Evolutionary conservation across 495 filamentous ascomycete species (phyloP), one percentile per base, ranked within the genome.

Genomic region (Aspergillus steynii): DNA sequence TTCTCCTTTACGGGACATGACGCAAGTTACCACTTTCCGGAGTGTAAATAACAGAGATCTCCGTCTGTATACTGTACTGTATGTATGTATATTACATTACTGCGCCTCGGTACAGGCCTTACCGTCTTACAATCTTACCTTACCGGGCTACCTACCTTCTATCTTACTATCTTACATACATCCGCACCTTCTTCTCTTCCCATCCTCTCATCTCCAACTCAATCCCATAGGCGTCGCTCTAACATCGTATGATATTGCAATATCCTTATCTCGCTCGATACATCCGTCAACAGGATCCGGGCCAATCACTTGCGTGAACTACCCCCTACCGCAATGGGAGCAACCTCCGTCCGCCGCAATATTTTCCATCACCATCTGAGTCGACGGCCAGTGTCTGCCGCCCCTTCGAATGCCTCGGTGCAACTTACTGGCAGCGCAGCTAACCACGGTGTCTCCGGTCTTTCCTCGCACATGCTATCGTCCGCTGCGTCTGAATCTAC

Each of bases 301-400:
- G 20, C 20, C 20, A 20, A 20, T 20, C 20, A 20, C 20, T 20
- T 20, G 20, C 20, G 20, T 20, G 20, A 20, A 59, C 52, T 58
- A 51, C 49, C 28, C 12, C 47, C 42, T 10, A 51, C 15, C 52
- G 65, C 27, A 20, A 80, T 77, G 71, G 69, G 69, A 47, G 66
- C 71, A 29, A 68, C 63, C 29, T 77, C 74, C 15, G 83, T 88
- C 45, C 86, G 90, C 52, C 88, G 89, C 59, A 92, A 90, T 68
- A 83, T 92, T 29, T 93, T 93, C 78, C 85, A 88, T 45, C 82
- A 84, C 66, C 84, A 89, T 50, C 83, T 91, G 29, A 86, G 83
- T 63, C 83, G 88, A 48, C 87, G 89, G 1, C 86, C 88, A 26
- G 86, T 85, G 14, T 78, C 84, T 15, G 63, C 68, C 26, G 66